Conservation (phyloP, 2,329 filamentous ascomycete genomes). For the Trichoderma semiorbis region DNA sequence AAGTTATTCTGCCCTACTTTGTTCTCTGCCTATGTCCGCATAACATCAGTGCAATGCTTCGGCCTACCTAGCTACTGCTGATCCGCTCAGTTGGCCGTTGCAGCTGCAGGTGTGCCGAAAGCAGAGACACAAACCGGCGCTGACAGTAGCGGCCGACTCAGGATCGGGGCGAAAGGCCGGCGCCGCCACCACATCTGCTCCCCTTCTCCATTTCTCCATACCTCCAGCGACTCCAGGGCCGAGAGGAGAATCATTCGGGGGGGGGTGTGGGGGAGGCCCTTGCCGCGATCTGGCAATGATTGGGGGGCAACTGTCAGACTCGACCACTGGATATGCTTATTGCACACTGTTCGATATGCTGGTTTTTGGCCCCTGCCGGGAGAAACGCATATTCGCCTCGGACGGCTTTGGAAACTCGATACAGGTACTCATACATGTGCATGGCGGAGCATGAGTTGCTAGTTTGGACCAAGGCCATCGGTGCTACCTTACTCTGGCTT, state of each 20-base stretch:
- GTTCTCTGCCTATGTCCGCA: background rate
- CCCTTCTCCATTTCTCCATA: background rate
- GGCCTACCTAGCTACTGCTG: background rate
- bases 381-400: background rate
- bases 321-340: background rate
- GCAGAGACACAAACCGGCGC: background rate
- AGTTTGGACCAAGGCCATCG: background rate
- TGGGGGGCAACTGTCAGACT: background rate
- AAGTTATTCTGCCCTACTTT: background rate
- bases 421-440: background rate
- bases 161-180: background rate
- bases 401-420: background rate
- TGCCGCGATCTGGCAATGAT: background rate
- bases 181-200: background rate
- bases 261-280: background rate
- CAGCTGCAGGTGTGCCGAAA: background rate
- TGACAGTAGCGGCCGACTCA: constrained; percentile 5
- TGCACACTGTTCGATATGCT: background rate
- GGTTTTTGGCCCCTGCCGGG: background rate
- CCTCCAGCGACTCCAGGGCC: background rate
- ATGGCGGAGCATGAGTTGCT: background rate
- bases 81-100: background rate
- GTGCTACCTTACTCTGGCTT: background rate
- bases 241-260: background rate
- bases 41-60: background rate